Percentiles rank a stretch among this genome's conserved stretches.
phyloP scores from a whole-genome alignment of 306 rosid species.

The Crataegus laevigata region DNA sequence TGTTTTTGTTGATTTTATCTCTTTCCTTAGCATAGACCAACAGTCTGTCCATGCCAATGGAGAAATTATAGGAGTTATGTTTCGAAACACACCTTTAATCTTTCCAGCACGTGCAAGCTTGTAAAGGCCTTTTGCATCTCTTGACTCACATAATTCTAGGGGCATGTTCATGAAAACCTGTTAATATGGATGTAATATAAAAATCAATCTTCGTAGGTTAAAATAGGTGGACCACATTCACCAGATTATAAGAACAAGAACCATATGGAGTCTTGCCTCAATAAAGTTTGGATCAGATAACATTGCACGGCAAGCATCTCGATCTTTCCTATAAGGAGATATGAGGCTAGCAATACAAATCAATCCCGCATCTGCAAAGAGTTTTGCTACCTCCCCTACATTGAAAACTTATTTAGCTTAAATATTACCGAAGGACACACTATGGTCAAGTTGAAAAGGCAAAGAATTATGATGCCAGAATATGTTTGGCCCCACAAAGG shows the following conservation, averaged over 20 bases:
- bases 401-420: constrained; percentile 1
- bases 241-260: neutral
- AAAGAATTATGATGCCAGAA: neutral
- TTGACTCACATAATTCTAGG: constrained; percentile 59
- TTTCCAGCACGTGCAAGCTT: constrained; percentile 89
- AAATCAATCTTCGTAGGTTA: constrained; percentile 14
- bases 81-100: constrained; percentile 52
- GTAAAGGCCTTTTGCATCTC: constrained; percentile 87
- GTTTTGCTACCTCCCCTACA: constrained; percentile 77
- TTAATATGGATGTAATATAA: neutral
- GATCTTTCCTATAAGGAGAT: constrained; percentile 69
- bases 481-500: neutral
- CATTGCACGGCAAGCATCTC: constrained; percentile 70
- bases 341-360: constrained; percentile 71
- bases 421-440: neutral
- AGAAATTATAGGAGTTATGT: neutral
- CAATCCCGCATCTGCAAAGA: constrained; percentile 78
- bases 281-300: constrained; percentile 53
- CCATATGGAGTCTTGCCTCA: constrained; percentile 43
- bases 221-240: constrained; percentile 6
- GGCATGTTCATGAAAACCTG: constrained; percentile 92
- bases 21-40: neutral
- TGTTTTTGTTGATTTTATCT: neutral
- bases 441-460: neutral
- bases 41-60: neutral